Base-by-base conservation (phyloP, 176 grass and related monocot genomes). In the Ananas comosus region DNA sequence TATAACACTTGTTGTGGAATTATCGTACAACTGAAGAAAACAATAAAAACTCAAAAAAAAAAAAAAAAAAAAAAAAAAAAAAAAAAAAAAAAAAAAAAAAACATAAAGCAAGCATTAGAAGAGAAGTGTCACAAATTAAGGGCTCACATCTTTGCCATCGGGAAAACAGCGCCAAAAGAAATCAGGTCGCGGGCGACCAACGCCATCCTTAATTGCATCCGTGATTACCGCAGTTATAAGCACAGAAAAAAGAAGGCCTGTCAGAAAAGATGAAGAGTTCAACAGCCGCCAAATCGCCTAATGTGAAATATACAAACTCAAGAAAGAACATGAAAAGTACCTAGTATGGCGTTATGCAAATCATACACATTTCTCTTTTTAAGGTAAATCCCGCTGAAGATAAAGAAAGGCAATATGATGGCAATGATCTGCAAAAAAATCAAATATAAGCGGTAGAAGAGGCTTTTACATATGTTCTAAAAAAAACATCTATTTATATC, bases 301-400 rank as follows among this genome's bases (percentile, higher is more conserved):
- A 22, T 59, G 21, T 73, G 71, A 17, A 72, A 3, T 19, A 9
- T 5, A 48, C 47, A 79, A 29, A 23, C 48, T 22, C 51, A 42
- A 79, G 47, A 29, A 7, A 63, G 57, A 2, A 68, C 54, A n/a
- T 67, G 48, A 2, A 18, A 51, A 21, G 53, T 75, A 88, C 89
- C 89, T 65, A 92, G 73, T 72, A 85, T 83, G 7, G 82, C 80
- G 85, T 92, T 79, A 76, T 92, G 89, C 53, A 92, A 64, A 86
- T 92, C 89, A 81, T 88, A 92, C 33, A 92, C 79, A 78, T 92
- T 92, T 50, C 82, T 88, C 76, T 73, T 88, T 73, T 80, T 83
- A 33, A 88, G 78, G 77, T 92, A 92, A 79, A 92, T 81, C 47
- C 50, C 85, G 72, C 29, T 69, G 0, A 92, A 78, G 13, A 92